phyloP scores from a whole-genome alignment of 225 moss, liverwort and hornwort species.

The Pseudoscleropodium purum region DNA sequence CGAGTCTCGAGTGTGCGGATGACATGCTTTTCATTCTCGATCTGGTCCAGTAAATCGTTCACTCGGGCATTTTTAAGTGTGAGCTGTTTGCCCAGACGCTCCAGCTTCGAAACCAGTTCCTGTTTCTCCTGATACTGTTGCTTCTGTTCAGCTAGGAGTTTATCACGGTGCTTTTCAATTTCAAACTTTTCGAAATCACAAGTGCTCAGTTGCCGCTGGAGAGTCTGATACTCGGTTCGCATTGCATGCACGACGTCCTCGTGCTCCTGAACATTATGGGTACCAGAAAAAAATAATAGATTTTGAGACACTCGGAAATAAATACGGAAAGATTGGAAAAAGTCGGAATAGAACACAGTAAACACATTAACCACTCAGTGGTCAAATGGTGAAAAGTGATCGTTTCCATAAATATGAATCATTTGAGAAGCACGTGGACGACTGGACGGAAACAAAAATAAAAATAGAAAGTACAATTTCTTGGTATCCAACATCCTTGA shows the following conservation, averaged over 20 bases:
- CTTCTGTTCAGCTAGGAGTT: slow-evolving; percentile 14
- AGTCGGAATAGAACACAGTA: neutral
- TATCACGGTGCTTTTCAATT: slow-evolving; percentile 25
- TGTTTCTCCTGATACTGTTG: slow-evolving; percentile 31
- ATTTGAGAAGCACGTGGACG: too few species aligned
- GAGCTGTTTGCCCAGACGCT: slow-evolving; percentile 21
- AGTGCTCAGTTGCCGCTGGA: slow-evolving; percentile 38
- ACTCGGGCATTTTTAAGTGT: slow-evolving; percentile 15
- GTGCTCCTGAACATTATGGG: slow-evolving; percentile 1
- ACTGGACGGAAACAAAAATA: neutral
- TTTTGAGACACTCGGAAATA: neutral
- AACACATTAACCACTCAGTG: too few species aligned
- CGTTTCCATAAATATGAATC: neutral
- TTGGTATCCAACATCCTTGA: too few species aligned
- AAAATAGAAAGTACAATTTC: too few species aligned
- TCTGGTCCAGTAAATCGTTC: slow-evolving; percentile 13
- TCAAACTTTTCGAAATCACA: slow-evolving; percentile 35
- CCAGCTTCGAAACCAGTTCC: slow-evolving; percentile 23
- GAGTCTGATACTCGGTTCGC: slow-evolving; percentile 35
- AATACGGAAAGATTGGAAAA: neutral
- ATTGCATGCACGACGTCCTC: slow-evolving; percentile 44
- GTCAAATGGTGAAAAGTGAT: neutral
- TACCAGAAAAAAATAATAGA: neutral
- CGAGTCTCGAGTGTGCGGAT: slow-evolving; percentile 33
- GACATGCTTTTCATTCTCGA: slow-evolving; percentile 33